Evolutionary conservation across 257 asterid species (phyloP).

Genomic region (Nicotiana knightiana): DNA sequence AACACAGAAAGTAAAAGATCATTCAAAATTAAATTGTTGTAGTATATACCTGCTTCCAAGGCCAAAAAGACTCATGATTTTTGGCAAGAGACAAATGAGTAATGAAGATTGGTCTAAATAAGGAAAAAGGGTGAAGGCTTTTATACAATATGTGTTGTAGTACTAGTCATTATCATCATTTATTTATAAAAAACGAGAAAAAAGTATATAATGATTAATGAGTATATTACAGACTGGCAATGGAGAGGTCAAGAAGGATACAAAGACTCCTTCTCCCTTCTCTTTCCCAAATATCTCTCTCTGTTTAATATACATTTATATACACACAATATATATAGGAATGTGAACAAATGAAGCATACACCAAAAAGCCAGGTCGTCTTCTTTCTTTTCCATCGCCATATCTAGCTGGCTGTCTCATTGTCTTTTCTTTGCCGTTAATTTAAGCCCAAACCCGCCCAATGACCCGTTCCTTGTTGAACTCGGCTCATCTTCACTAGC

Average conservation of each 20-base stretch:
- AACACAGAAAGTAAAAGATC: not conserved
- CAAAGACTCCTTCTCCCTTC: not conserved
- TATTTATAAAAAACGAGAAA: constrained; percentile 12
- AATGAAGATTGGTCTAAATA: not conserved
- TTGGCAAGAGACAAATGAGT: not conserved
- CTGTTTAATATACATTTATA: too few relatives aligned
- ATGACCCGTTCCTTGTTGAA: too few relatives aligned
- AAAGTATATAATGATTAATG: not conserved
- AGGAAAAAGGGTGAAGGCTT: not conserved
- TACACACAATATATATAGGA: not conserved
- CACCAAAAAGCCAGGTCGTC: not conserved
- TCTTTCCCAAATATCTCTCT: not conserved
- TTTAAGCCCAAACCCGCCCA: too few relatives aligned
- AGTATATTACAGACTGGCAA: constrained; percentile 41
- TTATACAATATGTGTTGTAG: not conserved
- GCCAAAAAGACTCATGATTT: constrained; percentile 43
- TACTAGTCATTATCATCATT: not conserved
- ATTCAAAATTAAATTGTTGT: not conserved
- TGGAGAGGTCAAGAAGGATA: constrained; percentile 20
- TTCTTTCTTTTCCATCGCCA: constrained; percentile 10
- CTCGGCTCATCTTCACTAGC: too few relatives aligned
- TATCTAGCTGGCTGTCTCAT: not conserved
- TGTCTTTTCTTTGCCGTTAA: not conserved
- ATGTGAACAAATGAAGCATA: not conserved
- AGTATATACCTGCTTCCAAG: constrained; percentile 38